A percentile compares a stretch with the other conserved stretches of the same genome.
Conservation (phyloP, 2,329 filamentous ascomycete genomes). For the Didymella pinodella region DNA sequence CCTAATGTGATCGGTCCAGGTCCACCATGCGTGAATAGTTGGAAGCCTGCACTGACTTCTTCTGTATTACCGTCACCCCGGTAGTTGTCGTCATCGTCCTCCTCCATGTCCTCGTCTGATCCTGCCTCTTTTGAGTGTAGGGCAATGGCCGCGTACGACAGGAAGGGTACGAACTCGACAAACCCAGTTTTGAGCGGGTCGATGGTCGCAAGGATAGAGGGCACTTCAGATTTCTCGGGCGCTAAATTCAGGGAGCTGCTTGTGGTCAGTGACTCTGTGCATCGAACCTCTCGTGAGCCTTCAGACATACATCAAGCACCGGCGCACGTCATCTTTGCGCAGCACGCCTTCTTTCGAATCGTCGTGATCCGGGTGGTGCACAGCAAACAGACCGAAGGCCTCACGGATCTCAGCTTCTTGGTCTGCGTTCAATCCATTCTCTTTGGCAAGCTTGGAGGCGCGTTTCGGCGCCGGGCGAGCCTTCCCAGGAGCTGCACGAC, state of each 20-base stretch:
- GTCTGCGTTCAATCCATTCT: constrained; percentile 82
- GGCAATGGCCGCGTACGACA: constrained; percentile 88
- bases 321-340: constrained; percentile 55
- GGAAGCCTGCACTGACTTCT: constrained; percentile 84
- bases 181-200: constrained; percentile 84
- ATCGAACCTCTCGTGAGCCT: neutral
- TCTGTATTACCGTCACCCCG: constrained; percentile 53
- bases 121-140: constrained; percentile 61
- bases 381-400: constrained; percentile 80
- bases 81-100: constrained; percentile 48
- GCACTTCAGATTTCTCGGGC: constrained; percentile 71
- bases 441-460: constrained; percentile 88
- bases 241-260: constrained; percentile 79
- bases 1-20: constrained; percentile 76
- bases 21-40: constrained; percentile 72
- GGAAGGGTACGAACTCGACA: constrained; percentile 80
- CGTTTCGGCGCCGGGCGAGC: constrained; percentile 53
- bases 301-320: constrained; percentile 59
- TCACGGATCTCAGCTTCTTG: constrained; percentile 92
- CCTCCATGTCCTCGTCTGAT: constrained; percentile 56
- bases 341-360: constrained; percentile 68
- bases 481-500: constrained; percentile 35
- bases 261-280: constrained; percentile 9
- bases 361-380: constrained; percentile 61
- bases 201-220: constrained; percentile 79